These are phyloP conservation scores for Rhizoctonia solani DNA, from an alignment of 1,284 basidiomycete genomes.

Conservation along the genomic window DNA sequence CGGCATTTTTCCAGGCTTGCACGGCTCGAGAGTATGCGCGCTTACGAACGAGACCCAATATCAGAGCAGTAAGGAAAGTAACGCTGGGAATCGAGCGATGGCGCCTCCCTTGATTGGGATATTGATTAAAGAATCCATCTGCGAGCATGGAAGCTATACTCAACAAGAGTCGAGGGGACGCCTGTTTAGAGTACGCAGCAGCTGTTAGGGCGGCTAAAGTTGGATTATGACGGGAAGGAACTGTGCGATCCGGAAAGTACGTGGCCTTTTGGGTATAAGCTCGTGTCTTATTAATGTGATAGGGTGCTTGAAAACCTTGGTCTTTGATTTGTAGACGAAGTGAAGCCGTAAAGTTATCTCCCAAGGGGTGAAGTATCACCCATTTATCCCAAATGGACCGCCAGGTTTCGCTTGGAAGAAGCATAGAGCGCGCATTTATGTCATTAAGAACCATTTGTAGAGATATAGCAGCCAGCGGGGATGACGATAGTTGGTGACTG, in stretches of 20 bases:
- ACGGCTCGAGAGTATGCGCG: slow-evolving; percentile 9
- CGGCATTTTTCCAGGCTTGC: slow-evolving; percentile 13
- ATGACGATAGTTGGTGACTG: not conserved
- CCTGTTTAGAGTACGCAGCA: not conserved
- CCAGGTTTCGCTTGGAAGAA: slow-evolving; percentile 2
- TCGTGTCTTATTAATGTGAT: not conserved
- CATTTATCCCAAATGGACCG: slow-evolving; percentile 14
- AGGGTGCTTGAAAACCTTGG: not conserved
- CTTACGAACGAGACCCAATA: not conserved
- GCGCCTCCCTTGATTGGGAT: not conserved
- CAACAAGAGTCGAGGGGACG: slow-evolving; percentile 10
- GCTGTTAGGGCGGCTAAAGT: not conserved
- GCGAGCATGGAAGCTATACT: not conserved
- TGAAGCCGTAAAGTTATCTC: slow-evolving; percentile 1
- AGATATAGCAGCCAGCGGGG: not conserved
- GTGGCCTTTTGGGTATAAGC: not conserved
- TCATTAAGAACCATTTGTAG: slow-evolving; percentile 6
- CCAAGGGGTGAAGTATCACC: not conserved
- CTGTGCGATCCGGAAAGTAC: not conserved
- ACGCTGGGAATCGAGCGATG: not conserved
- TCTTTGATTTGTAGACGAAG: not conserved
- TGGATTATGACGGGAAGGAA: not conserved
- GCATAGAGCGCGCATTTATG: not conserved
- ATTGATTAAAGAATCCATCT: not conserved
- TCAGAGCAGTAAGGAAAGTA: not conserved